phyloP scores from a whole-genome alignment of 1,284 basidiomycete genomes.

The Coniophora puteana region DNA sequence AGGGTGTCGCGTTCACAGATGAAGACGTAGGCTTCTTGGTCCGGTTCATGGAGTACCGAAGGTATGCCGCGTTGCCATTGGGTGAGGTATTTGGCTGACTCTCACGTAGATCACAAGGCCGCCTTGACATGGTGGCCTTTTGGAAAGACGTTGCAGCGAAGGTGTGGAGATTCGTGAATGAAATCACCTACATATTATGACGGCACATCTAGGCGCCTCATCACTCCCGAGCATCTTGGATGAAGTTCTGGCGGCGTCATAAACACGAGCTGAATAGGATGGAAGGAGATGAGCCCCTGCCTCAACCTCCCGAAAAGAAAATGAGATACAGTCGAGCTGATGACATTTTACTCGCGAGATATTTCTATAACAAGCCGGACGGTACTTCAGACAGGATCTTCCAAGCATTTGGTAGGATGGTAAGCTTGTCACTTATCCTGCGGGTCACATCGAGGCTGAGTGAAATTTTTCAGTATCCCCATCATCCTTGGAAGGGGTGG shows the following conservation, averaged over 20 bases:
- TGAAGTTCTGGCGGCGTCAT: conserved; percentile 84
- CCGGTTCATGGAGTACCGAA: conserved; percentile 69
- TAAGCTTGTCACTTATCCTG: conserved; percentile 2
- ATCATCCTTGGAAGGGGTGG: conserved; percentile 89
- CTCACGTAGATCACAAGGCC: conserved; percentile 48
- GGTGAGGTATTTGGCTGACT: conserved; percentile 1
- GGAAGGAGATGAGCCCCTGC: conserved; percentile 62
- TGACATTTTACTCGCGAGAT: conserved; percentile 71
- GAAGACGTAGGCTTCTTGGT: conserved; percentile 74
- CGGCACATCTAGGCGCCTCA: conserved; percentile 59
- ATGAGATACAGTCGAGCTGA: conserved; percentile 76
- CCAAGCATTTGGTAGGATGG: conserved; percentile 60
- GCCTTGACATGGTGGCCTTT: conserved; percentile 76
- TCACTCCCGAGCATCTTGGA: conserved; percentile 84
- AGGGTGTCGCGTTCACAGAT: conserved; percentile 80
- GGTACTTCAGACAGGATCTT: conserved; percentile 80
- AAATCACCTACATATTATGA: background rate
- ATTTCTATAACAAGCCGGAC: conserved; percentile 64
- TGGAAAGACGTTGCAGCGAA: conserved; percentile 81
- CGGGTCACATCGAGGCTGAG: background rate
- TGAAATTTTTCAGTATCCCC: conserved; percentile 54
- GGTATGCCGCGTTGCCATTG: conserved; percentile 34
- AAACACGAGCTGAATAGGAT: conserved; percentile 71
- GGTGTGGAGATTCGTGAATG: conserved; percentile 35
- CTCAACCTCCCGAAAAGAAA: conserved; percentile 75